phyloP scores from a whole-genome alignment of 192 early-diverging fungal species.

The Coemansia sp. region DNA sequence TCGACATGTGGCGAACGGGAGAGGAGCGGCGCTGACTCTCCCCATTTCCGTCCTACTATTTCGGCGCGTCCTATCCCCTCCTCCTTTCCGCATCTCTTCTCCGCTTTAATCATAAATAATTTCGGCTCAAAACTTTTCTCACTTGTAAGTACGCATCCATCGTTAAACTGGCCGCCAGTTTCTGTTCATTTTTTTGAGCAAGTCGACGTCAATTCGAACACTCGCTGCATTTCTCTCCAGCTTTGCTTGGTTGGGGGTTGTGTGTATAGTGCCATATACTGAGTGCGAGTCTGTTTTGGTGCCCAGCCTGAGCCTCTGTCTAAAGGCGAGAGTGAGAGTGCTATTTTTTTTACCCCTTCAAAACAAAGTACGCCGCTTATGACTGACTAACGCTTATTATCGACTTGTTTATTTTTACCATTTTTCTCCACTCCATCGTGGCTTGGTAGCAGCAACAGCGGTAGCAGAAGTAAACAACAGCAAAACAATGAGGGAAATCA shows the following conservation, averaged over 20 bases:
- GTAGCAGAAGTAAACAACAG: conserved; percentile 5
- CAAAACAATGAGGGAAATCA: conserved; percentile 59
- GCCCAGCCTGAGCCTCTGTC: not conserved
- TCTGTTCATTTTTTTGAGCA: not conserved
- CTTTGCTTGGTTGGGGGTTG: not conserved
- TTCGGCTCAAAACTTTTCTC: not conserved
- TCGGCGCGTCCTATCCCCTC: not conserved
- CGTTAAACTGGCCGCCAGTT: not conserved
- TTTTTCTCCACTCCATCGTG: not conserved
- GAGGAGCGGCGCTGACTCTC: not conserved
- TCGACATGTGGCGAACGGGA: not conserved
- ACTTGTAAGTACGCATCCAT: conserved; percentile 1
- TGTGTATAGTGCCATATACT: not conserved
- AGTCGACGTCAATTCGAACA: not conserved
- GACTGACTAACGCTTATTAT: not conserved
- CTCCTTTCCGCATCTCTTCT: conserved; percentile 12
- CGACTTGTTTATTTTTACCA: not conserved
- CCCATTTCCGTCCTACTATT: not conserved
- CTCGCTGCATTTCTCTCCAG: not conserved
- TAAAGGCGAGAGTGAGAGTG: not conserved
- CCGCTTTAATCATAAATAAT: conserved; percentile 10
- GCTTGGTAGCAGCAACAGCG: conserved; percentile 5
- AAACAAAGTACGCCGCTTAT: not conserved
- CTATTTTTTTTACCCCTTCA: not conserved
- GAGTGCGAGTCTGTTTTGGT: not conserved